A percentile compares a stretch with the other conserved stretches of the same genome.
Conservation (phyloP, 495 filamentous ascomycete species). For the Astrothelium subdiscretum region DNA sequence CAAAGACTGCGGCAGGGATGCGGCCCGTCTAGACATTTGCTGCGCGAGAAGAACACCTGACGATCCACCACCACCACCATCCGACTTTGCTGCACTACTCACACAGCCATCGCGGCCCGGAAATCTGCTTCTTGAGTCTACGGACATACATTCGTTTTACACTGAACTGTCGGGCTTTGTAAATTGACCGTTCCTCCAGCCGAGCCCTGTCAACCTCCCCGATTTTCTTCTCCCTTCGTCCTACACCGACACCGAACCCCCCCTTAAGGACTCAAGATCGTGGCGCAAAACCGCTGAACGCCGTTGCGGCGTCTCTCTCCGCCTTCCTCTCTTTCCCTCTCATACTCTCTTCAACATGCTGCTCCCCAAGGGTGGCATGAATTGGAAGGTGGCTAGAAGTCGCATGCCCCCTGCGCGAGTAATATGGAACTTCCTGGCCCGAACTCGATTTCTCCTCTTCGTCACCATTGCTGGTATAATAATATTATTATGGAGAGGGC, state of each 20-base stretch:
- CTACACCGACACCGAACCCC: neutral
- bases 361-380: conserved; percentile 79
- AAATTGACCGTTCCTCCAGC: no score
- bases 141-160: no score
- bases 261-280: neutral
- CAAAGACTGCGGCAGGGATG: no score
- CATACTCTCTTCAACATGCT: conserved; percentile 40
- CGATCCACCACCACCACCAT: no score
- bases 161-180: no score
- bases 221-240: neutral
- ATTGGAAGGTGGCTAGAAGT: conserved; percentile 80
- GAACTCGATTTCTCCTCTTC: conserved; percentile 67
- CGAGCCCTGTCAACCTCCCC: neutral
- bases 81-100: neutral
- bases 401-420: conserved; percentile 73
- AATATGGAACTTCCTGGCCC: conserved; percentile 62
- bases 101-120: neutral
- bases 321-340: neutral
- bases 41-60: neutral
- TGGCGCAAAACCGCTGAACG: conserved; percentile 1
- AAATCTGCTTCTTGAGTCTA: neutral
- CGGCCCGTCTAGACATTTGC: neutral
- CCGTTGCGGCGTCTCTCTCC: neutral
- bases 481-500: conserved; percentile 80
- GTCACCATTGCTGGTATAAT: conserved; percentile 60